These are phyloP conservation scores for Camellia japonica DNA, from an alignment of 148 eudicot genomes.

Conservation along the genomic window DNA sequence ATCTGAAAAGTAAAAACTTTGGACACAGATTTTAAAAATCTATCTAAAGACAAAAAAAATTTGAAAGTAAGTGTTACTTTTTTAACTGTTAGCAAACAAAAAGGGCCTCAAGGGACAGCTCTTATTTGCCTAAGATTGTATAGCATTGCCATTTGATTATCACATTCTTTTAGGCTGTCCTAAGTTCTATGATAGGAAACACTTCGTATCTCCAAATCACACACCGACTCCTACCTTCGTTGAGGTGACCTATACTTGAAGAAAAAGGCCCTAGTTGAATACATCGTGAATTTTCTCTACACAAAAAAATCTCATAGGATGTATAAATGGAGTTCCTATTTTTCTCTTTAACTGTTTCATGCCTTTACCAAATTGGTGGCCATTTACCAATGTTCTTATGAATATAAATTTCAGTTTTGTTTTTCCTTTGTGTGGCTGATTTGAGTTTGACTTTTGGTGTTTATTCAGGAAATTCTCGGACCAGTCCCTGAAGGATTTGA, in stretches of 20 bases:
- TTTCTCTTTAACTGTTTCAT: background rate
- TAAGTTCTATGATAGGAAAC: background rate
- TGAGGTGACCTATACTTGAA: background rate
- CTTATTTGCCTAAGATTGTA: background rate
- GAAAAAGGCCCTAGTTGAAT: background rate
- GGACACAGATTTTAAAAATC: no score
- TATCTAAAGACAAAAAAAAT: no score
- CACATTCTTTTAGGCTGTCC: background rate
- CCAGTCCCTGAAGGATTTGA: conserved; percentile 82
- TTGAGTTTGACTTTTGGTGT: conserved; percentile 13
- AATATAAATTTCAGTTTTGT: background rate
- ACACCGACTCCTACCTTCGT: background rate
- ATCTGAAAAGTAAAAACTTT: no score
- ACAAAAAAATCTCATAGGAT: background rate
- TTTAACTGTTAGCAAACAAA: no score
- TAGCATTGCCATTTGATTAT: background rate
- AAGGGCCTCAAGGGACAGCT: background rate
- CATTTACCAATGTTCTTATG: background rate
- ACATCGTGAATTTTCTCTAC: background rate
- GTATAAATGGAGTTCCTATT: background rate
- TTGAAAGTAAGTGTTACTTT: no score
- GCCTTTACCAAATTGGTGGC: background rate
- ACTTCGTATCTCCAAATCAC: background rate
- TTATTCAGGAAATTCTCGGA: conserved; percentile 61
- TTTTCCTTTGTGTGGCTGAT: background rate